A percentile compares a stretch with the other conserved stretches of the same genome.
phyloP scores from a whole-genome alignment of 2,329 filamentous ascomycete genomes.

The Madurella fahalii region DNA sequence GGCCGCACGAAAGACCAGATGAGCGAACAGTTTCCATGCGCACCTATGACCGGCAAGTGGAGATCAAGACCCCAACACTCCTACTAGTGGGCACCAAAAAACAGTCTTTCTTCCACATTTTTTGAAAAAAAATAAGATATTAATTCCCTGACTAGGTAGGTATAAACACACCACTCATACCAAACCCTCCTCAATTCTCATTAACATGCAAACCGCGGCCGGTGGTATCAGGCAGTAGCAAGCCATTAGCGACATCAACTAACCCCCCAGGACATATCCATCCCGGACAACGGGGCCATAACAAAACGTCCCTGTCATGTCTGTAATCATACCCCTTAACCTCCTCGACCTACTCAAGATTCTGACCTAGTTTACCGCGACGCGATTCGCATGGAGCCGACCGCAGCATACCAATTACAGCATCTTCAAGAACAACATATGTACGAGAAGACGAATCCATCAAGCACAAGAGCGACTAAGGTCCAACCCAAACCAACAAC shows the following conservation, averaged over 20 bases:
- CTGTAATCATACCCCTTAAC: not conserved
- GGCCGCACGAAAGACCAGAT: too few relatives aligned
- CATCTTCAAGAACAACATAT: constrained; percentile 17
- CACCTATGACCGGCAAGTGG: too few relatives aligned
- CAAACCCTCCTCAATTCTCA: too few relatives aligned
- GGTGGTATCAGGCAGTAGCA: not conserved
- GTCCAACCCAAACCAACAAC: constrained; percentile 4
- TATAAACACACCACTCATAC: too few relatives aligned
- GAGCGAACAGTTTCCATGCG: too few relatives aligned
- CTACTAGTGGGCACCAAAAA: too few relatives aligned
- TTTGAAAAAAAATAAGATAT: too few relatives aligned
- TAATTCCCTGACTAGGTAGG: too few relatives aligned
- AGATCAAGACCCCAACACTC: too few relatives aligned
- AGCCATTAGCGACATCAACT: not conserved
- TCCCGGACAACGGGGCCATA: not conserved
- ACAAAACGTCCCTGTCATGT: not conserved
- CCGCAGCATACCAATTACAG: constrained; percentile 1
- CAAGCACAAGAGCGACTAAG: not conserved
- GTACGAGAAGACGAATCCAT: constrained; percentile 18
- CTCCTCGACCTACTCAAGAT: not conserved
- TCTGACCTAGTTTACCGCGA: not conserved
- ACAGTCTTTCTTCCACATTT: too few relatives aligned
- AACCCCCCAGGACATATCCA: not conserved
- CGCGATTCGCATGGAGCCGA: not conserved
- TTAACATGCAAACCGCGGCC: not conserved